phyloP scores from a whole-genome alignment of 345 rosid species.

The Arabis hirsuta region DNA sequence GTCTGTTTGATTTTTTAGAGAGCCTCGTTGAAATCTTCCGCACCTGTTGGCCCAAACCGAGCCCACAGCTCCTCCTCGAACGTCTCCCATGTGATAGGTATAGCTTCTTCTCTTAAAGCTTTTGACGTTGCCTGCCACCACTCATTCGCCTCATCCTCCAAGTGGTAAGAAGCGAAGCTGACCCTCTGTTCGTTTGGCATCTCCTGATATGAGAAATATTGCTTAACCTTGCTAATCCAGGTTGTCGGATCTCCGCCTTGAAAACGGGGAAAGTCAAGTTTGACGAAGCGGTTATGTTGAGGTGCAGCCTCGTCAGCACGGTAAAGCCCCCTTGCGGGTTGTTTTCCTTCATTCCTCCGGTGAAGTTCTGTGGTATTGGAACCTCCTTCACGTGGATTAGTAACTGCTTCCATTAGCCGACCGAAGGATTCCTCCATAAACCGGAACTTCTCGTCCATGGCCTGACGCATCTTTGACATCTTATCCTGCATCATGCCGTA shows the following conservation, averaged over 20 bases:
- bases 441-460: no score
- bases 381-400: no score
- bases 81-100: not conserved
- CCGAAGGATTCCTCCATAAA: no score
- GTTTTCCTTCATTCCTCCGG: no score
- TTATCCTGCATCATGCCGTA: no score
- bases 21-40: not conserved
- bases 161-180: not conserved
- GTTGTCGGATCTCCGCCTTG: not conserved
- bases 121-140: not conserved
- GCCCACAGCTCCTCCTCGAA: not conserved
- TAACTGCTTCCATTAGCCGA: no score
- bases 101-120: rapidly evolving
- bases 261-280: conserved; percentile 2
- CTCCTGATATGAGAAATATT: not conserved
- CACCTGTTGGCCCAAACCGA: not conserved
- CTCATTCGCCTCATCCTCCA: not conserved
- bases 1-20: not conserved
- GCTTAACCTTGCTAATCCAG: not conserved
- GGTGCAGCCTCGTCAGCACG: no score
- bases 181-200: not conserved
- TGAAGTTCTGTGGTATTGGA: no score
- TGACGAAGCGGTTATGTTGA: not conserved
- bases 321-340: no score
- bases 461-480: no score